Conservation (phyloP, 1,284 basidiomycete species). For the Pseudozyma pruni region DNA sequence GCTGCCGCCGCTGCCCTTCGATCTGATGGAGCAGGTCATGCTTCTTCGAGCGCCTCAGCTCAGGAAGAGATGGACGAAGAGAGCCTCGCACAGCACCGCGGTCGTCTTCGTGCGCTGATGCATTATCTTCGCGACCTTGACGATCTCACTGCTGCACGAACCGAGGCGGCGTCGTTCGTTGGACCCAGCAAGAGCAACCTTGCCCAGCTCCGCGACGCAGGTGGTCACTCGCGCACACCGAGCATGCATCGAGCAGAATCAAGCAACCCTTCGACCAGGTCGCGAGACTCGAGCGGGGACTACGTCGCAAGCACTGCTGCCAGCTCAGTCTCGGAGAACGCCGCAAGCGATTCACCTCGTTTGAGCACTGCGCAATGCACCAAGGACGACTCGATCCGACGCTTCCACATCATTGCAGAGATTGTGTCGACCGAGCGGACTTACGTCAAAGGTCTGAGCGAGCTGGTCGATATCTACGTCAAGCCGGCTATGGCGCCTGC, state of each 20-base stretch:
- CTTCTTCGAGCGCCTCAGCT: too few species aligned
- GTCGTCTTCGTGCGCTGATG: conserved; percentile 87
- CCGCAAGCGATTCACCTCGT: conserved; percentile 15
- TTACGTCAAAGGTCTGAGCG: conserved; percentile 90
- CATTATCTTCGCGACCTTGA: conserved; percentile 94
- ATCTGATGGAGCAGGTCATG: neutral
- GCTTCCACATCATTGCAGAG: conserved; percentile 67
- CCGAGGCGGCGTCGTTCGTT: conserved; percentile 21
- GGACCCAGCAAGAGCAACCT: conserved; percentile 34
- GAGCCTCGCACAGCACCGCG: conserved; percentile 71
- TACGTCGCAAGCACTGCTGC: conserved; percentile 34
- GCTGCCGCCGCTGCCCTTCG: neutral
- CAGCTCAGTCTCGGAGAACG: conserved; percentile 28
- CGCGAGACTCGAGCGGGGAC: conserved; percentile 35
- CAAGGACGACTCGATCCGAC: conserved; percentile 65
- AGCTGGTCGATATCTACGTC: conserved; percentile 95
- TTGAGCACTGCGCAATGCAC: conserved; percentile 30
- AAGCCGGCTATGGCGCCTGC: conserved; percentile 81
- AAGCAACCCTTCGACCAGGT: conserved; percentile 44
- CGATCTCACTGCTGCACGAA: conserved; percentile 73
- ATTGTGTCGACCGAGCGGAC: conserved; percentile 85
- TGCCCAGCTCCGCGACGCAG: conserved; percentile 23
- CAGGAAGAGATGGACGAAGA: conserved; percentile 35
- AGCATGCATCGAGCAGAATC: conserved; percentile 41
- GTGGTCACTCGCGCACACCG: conserved; percentile 21